Conservation (phyloP, 495 filamentous ascomycete genomes). For the Aspergillus carlsbadensis region DNA sequence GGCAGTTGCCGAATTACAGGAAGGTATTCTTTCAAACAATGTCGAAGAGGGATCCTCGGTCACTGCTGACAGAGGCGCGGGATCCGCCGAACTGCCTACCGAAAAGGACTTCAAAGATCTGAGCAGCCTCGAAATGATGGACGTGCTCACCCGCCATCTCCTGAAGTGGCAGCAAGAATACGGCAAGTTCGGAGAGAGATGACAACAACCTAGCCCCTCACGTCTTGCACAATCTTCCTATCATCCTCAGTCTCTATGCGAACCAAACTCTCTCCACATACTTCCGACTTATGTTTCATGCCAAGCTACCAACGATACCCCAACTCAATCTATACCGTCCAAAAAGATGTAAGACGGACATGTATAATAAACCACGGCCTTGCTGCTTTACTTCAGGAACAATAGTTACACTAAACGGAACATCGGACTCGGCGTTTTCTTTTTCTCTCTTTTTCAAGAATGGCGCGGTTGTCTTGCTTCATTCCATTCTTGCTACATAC, state of each 20-base stretch:
- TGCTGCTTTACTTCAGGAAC: constrained; percentile 5
- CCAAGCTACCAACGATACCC: constrained; percentile 23
- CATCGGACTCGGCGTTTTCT: constrained; percentile 20
- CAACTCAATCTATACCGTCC: constrained; percentile 9
- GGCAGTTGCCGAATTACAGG: constrained; percentile 39
- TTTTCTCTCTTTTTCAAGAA: neutral
- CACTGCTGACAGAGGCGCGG: constrained; percentile 29
- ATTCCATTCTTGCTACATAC: neutral
- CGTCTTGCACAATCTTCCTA: too few relatives aligned
- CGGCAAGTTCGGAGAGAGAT: constrained; percentile 54
- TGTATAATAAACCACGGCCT: constrained; percentile 20
- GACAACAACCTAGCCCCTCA: constrained; percentile 13
- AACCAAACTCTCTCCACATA: neutral
- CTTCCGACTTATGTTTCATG: constrained; percentile 4
- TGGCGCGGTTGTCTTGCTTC: neutral
- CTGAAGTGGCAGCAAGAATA: constrained; percentile 75
- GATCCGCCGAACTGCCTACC: constrained; percentile 19
- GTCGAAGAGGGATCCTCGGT: constrained; percentile 34
- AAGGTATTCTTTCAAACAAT: constrained; percentile 24
- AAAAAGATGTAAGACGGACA: constrained; percentile 13
- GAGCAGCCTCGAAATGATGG: constrained; percentile 79
- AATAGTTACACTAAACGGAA: neutral
- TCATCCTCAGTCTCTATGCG: neutral
- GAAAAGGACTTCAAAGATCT: constrained; percentile 65
- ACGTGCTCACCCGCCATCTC: constrained; percentile 69